Base-by-base conservation (phyloP, 257 asterid genomes). In the Mitragyna speciosa region DNA sequence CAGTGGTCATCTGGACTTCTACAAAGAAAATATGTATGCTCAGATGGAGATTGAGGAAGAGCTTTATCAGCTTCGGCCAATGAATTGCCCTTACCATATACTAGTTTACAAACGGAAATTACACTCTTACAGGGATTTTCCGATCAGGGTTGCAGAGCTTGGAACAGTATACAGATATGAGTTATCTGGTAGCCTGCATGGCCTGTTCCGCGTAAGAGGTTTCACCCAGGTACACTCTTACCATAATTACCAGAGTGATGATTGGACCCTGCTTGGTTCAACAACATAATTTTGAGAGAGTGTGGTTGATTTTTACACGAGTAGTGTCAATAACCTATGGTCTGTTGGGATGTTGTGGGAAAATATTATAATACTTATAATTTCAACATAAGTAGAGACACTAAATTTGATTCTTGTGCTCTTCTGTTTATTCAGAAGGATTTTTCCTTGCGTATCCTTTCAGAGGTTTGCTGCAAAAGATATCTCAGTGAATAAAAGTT, bases 41-140 rank as follows among this genome's bases (percentile, higher is more conserved):
- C 97, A 93, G 84, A 95, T 95, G 97, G 89, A 92, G 82, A 88
- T 95, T 76, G 99, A 95, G 84, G 88, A 93, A 68, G 99, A 95
- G 83, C 95, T 84, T 79, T 95, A 91, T 87, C 98, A 95, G 92
- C 98, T 95, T 81, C 95, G 99, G 71, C 99, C 99, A 20, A 95
- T 93, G 99, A 93, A 95, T 89, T 95, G 99, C 79, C 99, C 99
- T 72, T 95, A 95, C 91, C 99, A 95, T 81, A 91, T 95, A 79
- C 89, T 95, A 86, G 90, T 91, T 77, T 95, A 93, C 87, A 93
- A 95, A 84, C 82, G 92, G 83, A 89, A 87, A 78, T 83, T 39
- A 48, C 99, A 92, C 80, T 95, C 98, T 1, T 95, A 92, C 79
- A 88, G 98, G 84, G 97, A 93, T 84, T 93, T 95, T 76, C 99